Evolutionary conservation across 2,329 filamentous ascomycete species (phyloP).

Genomic region (Ascocoryne sarcoides): DNA sequence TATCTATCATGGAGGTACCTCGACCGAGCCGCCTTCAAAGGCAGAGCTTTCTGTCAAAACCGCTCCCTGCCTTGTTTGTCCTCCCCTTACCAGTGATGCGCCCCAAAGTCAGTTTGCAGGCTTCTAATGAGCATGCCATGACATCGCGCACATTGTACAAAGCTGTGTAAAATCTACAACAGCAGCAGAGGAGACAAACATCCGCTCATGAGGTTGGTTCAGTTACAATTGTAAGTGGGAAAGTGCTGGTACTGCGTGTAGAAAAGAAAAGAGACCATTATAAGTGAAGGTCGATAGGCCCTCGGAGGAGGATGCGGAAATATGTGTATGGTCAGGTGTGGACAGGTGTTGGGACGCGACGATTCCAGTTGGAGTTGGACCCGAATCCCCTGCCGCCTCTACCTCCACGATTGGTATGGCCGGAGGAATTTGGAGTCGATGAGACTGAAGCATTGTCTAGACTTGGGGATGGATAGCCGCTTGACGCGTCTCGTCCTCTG

Average conservation of each 20-base stretch:
- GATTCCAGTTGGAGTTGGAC: constrained; percentile 16
- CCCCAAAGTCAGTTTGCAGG: constrained; percentile 6
- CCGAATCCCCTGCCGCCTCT: constrained; percentile 21
- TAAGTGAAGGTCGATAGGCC: constrained; percentile 14
- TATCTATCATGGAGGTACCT: constrained; percentile 12
- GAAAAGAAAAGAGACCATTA: constrained; percentile 22
- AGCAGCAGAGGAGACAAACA: constrained; percentile 25
- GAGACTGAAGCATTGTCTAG: constrained; percentile 17
- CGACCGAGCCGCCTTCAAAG: constrained; percentile 9
- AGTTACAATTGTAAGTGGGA: constrained; percentile 27
- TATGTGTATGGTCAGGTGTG: constrained; percentile 19
- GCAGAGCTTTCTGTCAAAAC: constrained; percentile 9
- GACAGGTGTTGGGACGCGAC: constrained; percentile 23
- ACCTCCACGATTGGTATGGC: constrained; percentile 18
- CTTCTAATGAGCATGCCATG: constrained; percentile 14
- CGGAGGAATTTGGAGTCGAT: constrained; percentile 16
- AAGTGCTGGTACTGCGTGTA: constrained; percentile 18
- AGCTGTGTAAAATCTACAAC: constrained; percentile 23
- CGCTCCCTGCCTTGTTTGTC: constrained; percentile 3
- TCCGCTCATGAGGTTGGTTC: constrained; percentile 21
- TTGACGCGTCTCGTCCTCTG: constrained; percentile 23
- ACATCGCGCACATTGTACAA: constrained; percentile 24
- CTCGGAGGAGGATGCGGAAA: constrained; percentile 4
- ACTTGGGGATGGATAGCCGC: constrained; percentile 18
- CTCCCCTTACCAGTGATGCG: constrained; percentile 10